Base-by-base conservation (phyloP, 768 basidiomycete genomes). In the Trametes cinnabarina region DNA sequence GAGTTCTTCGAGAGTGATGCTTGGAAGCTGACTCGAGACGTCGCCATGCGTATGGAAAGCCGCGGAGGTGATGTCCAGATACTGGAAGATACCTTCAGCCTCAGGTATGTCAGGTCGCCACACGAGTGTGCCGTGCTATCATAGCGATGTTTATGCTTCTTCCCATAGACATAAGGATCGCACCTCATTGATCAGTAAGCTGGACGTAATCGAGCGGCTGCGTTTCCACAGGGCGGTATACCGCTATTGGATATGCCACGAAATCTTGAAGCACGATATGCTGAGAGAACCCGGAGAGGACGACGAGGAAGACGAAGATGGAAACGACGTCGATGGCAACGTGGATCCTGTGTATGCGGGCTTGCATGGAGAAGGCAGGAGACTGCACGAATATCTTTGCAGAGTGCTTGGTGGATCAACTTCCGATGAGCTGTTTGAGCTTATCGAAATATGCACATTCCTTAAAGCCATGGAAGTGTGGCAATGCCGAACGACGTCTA, bases 61-160 rank as follows among this genome's bases (percentile, higher is more conserved):
- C 65, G 70, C 49, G 71, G 70, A 11, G 23, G 44, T n/a, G 60
- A 65, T 14, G 68, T 73, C 19, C 62, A 44, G 4, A 44, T 52
- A 3, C 55, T 79, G 32, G 77, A 77, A 64, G 71, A 72, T 43
- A 58, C 77, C 1, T 79, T 74, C 59, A 79, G 78, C 50, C 63
- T 69, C 49, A 73, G 72, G 79, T 72, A 65, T 42, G 69, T 34
- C 2, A 4, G 14, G 22, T 43, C 22, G 9, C 5, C 35, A 12
- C 51, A 10, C 49, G 25, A 23, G 3, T 40, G 4, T 49, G 28
- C 25, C 22, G 11, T 12, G 7, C n/a, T 20, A 14, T 19, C 28
- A 5, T 17, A 12, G n/a, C 22, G n/a, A 48, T 32, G 14, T 5
- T 23, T 11, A 17, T 23, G 19, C 4, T 19, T 23, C 22, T 7